Conservation (phyloP, 352 stramenopile genomes). For the Globisporangium cystogenes region DNA sequence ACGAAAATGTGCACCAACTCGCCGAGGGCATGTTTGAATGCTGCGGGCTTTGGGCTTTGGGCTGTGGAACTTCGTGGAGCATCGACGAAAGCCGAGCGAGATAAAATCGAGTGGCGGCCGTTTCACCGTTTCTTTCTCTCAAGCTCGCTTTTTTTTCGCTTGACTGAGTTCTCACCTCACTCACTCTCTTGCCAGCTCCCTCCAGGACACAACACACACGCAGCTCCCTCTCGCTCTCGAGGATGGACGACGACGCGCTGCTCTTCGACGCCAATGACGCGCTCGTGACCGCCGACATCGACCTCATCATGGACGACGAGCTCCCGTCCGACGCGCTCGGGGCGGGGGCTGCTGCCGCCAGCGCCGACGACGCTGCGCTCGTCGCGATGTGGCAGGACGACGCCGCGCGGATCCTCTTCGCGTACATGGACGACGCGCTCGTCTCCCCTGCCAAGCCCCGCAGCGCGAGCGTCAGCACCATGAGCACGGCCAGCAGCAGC, state of each 20-base stretch:
- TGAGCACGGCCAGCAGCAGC: not conserved
- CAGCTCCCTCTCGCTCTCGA: no score
- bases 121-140: not conserved
- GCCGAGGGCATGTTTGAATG: no score
- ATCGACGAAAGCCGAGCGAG: not conserved
- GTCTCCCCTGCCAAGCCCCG: not conserved
- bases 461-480: not conserved
- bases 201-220: not conserved
- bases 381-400: constrained; percentile 8
- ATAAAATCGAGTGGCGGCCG: not conserved
- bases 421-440: constrained; percentile 1
- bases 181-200: not conserved
- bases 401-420: constrained; percentile 9
- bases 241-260: constrained; percentile 6
- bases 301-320: constrained; percentile 15
- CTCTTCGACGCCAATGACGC: constrained; percentile 8
- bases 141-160: not conserved
- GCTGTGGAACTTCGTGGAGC: no score
- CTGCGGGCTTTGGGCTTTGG: no score
- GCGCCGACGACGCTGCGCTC: not conserved
- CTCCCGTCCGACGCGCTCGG: not conserved
- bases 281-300: constrained; percentile 10
- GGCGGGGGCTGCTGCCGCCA: not conserved
- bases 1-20: no score
- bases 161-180: constrained; percentile 1